Percentiles rank a stretch among this genome's conserved stretches.
These are phyloP conservation scores for Hyphodiscus hymeniophilus DNA, from an alignment of 495 filamentous ascomycete genomes.

Conservation along the genomic window DNA sequence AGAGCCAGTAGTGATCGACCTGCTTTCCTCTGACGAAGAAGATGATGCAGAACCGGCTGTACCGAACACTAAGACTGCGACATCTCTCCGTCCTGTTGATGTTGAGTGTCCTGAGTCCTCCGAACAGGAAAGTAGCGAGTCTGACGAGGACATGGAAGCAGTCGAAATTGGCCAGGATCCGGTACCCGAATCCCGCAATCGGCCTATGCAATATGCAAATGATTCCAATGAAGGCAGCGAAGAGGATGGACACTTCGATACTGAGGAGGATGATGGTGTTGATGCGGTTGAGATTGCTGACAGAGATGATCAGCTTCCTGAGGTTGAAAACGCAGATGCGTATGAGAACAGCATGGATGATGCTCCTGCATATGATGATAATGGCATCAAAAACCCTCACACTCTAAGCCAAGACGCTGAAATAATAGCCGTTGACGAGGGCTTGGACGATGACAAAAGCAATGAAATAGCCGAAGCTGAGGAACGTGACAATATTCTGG, in stretches of 20 bases:
- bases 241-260: neutral
- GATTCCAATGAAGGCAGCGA: neutral
- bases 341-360: no score
- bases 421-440: no score
- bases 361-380: no score
- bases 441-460: no score
- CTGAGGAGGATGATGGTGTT: neutral
- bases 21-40: slow-evolving; percentile 33
- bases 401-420: no score
- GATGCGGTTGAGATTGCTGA: no score
- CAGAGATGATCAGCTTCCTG: no score
- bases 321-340: no score
- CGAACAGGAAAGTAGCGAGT: slow-evolving; percentile 9
- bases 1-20: slow-evolving; percentile 27
- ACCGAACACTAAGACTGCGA: slow-evolving; percentile 1
- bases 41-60: slow-evolving; percentile 18
- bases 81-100: neutral
- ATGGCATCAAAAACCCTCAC: no score
- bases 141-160: slow-evolving; percentile 5
- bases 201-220: neutral
- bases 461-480: no score
- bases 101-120: slow-evolving; percentile 8
- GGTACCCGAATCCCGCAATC: neutral
- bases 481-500: no score
- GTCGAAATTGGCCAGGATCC: neutral